These are phyloP conservation scores for Alternaria conjuncta DNA, from an alignment of 2,329 filamentous ascomycete genomes.

Conservation along the genomic window DNA sequence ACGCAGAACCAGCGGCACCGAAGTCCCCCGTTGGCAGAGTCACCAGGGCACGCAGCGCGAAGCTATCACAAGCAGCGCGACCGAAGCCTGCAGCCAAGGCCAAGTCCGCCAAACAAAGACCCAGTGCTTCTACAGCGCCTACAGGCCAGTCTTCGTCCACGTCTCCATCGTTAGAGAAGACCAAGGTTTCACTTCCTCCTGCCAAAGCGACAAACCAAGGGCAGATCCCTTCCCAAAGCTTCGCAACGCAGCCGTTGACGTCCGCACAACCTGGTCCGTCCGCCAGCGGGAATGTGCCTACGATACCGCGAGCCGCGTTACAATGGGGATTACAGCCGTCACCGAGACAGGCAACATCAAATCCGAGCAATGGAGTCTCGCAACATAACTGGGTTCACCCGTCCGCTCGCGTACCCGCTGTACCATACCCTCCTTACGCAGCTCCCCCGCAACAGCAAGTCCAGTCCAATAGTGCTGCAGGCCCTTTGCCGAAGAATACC, in stretches of 20 bases:
- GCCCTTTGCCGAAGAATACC: not conserved
- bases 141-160: too few species aligned
- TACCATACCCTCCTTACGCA: not conserved
- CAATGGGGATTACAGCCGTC: not conserved
- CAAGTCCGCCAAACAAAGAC: too few species aligned
- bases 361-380: not conserved
- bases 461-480: not conserved
- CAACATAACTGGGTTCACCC: not conserved
- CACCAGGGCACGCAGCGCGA: not conserved
- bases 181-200: not conserved
- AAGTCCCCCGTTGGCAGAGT: not conserved
- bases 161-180: not conserved
- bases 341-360: not conserved
- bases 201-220: not conserved
- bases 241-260: not conserved
- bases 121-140: not conserved
- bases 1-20: too few species aligned
- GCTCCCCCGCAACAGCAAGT: not conserved
- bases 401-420: not conserved
- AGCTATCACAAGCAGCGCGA: not conserved
- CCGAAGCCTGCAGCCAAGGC: not conserved
- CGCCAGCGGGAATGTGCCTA: not conserved
- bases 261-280: not conserved
- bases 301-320: not conserved
- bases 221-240: not conserved